Evolutionary conservation across 2,329 filamentous ascomycete species (phyloP).

Genomic region (Talaromyces sp.): DNA sequence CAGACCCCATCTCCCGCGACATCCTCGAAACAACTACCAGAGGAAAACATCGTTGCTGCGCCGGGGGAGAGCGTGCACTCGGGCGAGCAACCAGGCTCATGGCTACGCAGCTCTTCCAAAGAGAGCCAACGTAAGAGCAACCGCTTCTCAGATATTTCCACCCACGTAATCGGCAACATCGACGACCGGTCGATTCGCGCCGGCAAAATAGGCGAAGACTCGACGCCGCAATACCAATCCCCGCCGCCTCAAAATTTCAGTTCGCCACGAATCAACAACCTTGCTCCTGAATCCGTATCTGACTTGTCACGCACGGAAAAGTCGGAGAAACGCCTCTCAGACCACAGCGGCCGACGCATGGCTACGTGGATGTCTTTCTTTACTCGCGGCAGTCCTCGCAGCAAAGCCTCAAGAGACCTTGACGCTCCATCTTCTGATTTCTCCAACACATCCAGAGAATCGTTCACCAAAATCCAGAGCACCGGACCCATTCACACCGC

Average conservation of each 20-base stretch:
- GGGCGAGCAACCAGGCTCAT: slow-evolving; percentile 21
- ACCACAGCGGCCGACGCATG: slow-evolving; percentile 44
- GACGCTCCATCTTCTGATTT: slow-evolving; percentile 67
- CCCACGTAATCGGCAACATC: slow-evolving; percentile 28
- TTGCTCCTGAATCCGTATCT: slow-evolving; percentile 48
- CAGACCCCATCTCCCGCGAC: slow-evolving; percentile 12
- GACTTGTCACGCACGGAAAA: slow-evolving; percentile 49
- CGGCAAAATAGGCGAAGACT: slow-evolving; percentile 21
- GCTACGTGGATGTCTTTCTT: slow-evolving; percentile 70
- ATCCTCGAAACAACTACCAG: slow-evolving; percentile 5
- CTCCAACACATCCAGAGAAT: slow-evolving; percentile 86
- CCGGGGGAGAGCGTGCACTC: slow-evolving; percentile 7
- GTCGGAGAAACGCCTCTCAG: slow-evolving; percentile 52
- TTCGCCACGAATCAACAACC: slow-evolving; percentile 50
- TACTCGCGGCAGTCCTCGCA: slow-evolving; percentile 58
- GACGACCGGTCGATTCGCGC: slow-evolving; percentile 31
- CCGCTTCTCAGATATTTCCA: slow-evolving; percentile 27
- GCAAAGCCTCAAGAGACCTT: slow-evolving; percentile 49
- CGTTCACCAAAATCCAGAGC: slow-evolving; percentile 61
- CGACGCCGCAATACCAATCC: slow-evolving; percentile 34
- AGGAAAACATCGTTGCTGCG: background rate
- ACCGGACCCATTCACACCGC: slow-evolving; percentile 27
- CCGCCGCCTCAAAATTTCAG: slow-evolving; percentile 45
- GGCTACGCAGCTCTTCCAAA: slow-evolving; percentile 30
- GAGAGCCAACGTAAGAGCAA: slow-evolving; percentile 17